phyloP scores from a whole-genome alignment of 108 stramenopile species.

The Cyclotella atomus region DNA sequence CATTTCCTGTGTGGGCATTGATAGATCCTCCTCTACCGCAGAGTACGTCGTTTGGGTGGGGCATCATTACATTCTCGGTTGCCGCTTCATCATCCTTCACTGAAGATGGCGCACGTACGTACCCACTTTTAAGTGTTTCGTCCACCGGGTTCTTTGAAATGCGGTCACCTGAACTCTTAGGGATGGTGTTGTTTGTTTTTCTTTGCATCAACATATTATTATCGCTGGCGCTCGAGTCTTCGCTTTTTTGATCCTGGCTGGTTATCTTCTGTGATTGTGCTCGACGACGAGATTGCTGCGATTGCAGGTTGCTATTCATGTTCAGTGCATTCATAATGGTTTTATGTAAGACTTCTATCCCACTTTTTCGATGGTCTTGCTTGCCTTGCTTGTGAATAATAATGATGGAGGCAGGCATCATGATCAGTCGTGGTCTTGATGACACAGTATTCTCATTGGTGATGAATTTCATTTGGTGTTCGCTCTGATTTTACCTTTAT shows the following conservation, averaged over 20 bases:
- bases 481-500: too few species aligned
- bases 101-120: neutral
- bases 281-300: constrained; percentile 14
- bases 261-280: constrained; percentile 3
- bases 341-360: too few species aligned
- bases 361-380: too few species aligned
- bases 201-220: neutral
- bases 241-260: too few species aligned
- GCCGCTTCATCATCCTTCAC: neutral
- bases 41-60: constrained; percentile 47
- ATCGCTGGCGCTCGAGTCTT: constrained; percentile 6
- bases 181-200: neutral
- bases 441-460: too few species aligned
- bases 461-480: too few species aligned
- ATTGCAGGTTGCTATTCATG: constrained; percentile 12
- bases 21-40: constrained; percentile 86
- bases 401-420: too few species aligned
- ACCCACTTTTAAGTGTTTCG: neutral
- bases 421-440: neutral
- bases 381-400: neutral
- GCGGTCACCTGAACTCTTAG: neutral
- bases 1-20: constrained; percentile 78
- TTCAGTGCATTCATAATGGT: neutral
- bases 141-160: neutral
- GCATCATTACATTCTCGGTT: neutral